Conservation (phyloP, 2,329 filamentous ascomycete genomes). For the Aspergillus luchuensis region DNA sequence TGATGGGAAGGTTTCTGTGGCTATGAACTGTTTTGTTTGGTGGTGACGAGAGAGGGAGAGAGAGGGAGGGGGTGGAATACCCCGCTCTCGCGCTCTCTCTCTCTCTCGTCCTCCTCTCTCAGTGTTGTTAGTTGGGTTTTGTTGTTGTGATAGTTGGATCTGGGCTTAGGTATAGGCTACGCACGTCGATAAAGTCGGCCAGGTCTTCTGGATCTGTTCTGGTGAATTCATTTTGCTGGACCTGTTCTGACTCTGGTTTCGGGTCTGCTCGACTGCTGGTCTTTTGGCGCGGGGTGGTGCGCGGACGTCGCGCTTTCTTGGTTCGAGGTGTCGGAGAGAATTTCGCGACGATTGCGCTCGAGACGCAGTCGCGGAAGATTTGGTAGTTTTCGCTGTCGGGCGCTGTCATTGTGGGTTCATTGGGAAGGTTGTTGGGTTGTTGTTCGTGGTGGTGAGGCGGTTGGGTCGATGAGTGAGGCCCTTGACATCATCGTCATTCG, state of each 20-base stretch:
- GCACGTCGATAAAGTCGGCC: slow-evolving; percentile 73
- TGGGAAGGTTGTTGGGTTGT: not conserved
- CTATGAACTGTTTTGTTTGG: slow-evolving; percentile 61
- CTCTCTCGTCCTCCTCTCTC: not conserved
- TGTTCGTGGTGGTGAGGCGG: not conserved
- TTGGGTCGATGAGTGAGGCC: not conserved
- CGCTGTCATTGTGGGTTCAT: slow-evolving; percentile 25
- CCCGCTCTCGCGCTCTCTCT: not conserved
- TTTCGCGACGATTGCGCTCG: slow-evolving; percentile 66
- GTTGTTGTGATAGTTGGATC: not conserved
- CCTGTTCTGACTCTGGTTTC: not conserved
- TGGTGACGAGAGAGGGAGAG: not conserved
- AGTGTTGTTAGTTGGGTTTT: not conserved
- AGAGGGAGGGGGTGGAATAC: not conserved
- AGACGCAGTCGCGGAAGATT: slow-evolving; percentile 73
- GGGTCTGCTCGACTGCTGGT: not conserved
- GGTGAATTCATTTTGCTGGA: not conserved
- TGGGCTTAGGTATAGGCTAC: slow-evolving; percentile 5
- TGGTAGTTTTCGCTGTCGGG: slow-evolving; percentile 59
- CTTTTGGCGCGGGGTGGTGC: not conserved
- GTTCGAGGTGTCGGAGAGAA: slow-evolving; percentile 51
- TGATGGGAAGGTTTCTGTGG: slow-evolving; percentile 66
- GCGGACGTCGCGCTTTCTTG: slow-evolving; percentile 34
- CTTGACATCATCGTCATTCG: slow-evolving; percentile 7
- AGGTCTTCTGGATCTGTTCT: slow-evolving; percentile 64